Evolutionary conservation across 1,284 basidiomycete species (phyloP).

Genomic region (Malassezia cuniculi): DNA sequence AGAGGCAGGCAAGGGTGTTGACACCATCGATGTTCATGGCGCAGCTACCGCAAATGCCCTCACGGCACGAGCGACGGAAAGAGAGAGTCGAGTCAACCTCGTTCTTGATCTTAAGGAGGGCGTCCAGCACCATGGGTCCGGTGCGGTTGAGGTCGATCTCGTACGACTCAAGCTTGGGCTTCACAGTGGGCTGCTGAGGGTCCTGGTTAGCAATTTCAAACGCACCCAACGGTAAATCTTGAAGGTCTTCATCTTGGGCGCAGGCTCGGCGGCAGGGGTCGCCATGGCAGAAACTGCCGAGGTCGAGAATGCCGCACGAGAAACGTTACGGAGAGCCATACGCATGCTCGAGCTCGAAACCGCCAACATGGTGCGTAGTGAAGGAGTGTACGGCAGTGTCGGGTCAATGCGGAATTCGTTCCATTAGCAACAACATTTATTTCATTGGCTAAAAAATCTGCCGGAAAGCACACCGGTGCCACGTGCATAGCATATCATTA

Average conservation of each 20-base stretch:
- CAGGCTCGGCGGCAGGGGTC: conserved; percentile 31
- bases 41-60: conserved; percentile 96
- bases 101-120: conserved; percentile 96
- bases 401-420: conserved; percentile 10
- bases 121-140: conserved; percentile 87
- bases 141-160: conserved; percentile 83
- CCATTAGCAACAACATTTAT: conserved; percentile 2
- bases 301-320: conserved; percentile 26
- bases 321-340: background rate
- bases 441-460: conserved; percentile 3
- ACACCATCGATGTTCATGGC: conserved; percentile 95
- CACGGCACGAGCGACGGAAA: conserved; percentile 88
- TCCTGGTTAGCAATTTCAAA: conserved; percentile 50
- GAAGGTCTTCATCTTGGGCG: conserved; percentile 38
- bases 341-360: conserved; percentile 4
- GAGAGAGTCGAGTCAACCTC: conserved; percentile 91
- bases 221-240: conserved; percentile 44
- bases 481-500: too few relatives aligned
- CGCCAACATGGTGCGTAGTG: conserved; percentile 5
- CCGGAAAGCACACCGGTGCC: too few relatives aligned
- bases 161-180: conserved; percentile 83
- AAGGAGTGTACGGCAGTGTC: conserved; percentile 2
- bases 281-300: conserved; percentile 29
- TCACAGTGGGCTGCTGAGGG: conserved; percentile 83
- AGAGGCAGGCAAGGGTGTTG: conserved; percentile 94